phyloP scores from a whole-genome alignment of 2,329 filamentous ascomycete species.

The Ophiocordyceps unilateralis region DNA sequence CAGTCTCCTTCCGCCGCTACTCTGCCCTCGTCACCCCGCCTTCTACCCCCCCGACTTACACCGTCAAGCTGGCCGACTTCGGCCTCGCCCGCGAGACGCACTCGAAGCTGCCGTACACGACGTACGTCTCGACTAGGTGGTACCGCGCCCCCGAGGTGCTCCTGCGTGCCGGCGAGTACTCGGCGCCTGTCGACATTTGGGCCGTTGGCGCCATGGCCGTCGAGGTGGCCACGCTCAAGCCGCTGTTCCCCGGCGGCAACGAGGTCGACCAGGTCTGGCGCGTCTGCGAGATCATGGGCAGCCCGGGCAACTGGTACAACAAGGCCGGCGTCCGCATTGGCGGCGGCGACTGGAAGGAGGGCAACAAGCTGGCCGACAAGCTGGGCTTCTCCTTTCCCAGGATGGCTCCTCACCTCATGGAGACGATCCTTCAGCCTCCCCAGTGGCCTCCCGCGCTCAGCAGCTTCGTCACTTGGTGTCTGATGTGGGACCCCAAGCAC shows the following conservation, averaged over 20 bases:
- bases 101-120: slow-evolving; percentile 91
- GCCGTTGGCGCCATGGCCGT: slow-evolving; percentile 97
- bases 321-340: slow-evolving; percentile 75
- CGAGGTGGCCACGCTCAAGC: slow-evolving; percentile 90
- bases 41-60: slow-evolving; percentile 82
- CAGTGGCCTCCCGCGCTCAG: slow-evolving; percentile 82
- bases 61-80: slow-evolving; percentile 97
- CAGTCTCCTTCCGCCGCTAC: slow-evolving; percentile 79
- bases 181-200: slow-evolving; percentile 96
- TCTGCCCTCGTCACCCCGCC: slow-evolving; percentile 87
- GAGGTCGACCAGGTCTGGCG: slow-evolving; percentile 99
- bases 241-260: slow-evolving; percentile 90
- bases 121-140: slow-evolving; percentile 96
- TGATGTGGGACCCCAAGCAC: slow-evolving; percentile 95
- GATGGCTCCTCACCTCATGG: slow-evolving; percentile 96
- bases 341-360: slow-evolving; percentile 94
- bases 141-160: slow-evolving; percentile 94
- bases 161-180: slow-evolving; percentile 87
- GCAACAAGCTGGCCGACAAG: slow-evolving; percentile 81
- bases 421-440: slow-evolving; percentile 75
- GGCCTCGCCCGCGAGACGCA: slow-evolving; percentile 94
- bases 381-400: slow-evolving; percentile 97
- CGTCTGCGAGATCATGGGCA: slow-evolving; percentile 98
- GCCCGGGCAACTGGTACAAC: slow-evolving; percentile 94
- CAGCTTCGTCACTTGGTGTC: slow-evolving; percentile 92